Evolutionary conservation across 2,329 filamentous ascomycete species (phyloP).

Genomic region (Pleoardoris graminearum): DNA sequence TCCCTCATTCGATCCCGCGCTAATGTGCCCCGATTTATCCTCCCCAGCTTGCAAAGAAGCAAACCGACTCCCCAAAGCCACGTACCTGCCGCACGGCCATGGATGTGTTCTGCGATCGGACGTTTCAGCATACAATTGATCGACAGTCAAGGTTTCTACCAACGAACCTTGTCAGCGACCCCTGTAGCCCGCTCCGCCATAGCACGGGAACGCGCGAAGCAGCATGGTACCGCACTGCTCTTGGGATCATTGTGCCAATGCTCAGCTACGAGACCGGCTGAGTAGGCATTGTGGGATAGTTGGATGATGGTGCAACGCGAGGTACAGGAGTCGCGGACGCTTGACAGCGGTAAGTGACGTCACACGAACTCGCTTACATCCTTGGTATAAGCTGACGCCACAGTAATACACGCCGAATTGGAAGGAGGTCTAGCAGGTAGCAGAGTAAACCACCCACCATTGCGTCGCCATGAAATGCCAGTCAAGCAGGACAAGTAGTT

Average conservation of each 20-base stretch:
- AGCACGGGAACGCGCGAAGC: background rate
- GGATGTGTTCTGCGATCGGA: constrained; percentile 16
- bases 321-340: background rate
- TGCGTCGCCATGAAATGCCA: too few relatives aligned
- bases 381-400: background rate
- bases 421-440: too few relatives aligned
- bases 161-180: constrained; percentile 25
- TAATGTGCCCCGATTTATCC: constrained; percentile 79
- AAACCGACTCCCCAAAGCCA: constrained; percentile 23
- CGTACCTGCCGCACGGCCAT: constrained; percentile 5
- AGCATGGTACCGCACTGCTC: constrained; percentile 18
- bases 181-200: constrained; percentile 17
- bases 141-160: constrained; percentile 23
- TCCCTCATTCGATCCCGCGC: constrained; percentile 73
- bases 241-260: constrained; percentile 4
- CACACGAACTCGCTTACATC: constrained; percentile 1
- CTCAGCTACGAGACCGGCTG: background rate
- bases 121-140: constrained; percentile 18
- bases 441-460: too few relatives aligned
- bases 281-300: background rate
- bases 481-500: too few relatives aligned
- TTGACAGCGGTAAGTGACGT: constrained; percentile 1
- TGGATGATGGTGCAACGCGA: background rate
- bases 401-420: too few relatives aligned
- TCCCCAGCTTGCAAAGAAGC: constrained; percentile 55